Evolutionary conservation across 345 rosid species (phyloP).

Genomic region (Citrus maxima): DNA sequence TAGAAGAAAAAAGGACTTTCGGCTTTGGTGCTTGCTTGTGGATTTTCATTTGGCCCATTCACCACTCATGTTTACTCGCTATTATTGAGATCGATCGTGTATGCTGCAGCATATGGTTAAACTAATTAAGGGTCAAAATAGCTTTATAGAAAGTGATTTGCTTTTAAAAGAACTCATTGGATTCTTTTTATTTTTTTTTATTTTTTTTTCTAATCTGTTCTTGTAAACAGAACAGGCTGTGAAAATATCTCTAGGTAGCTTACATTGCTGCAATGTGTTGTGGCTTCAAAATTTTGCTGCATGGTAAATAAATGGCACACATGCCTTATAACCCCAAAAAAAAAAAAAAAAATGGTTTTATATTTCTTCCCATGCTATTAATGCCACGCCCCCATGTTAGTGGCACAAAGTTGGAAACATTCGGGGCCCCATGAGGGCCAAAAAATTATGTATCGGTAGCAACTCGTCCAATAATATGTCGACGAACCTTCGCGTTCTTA

Average conservation of each 20-base stretch:
- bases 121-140: constrained; percentile 34
- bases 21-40: not conserved
- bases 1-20: not conserved
- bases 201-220: not conserved
- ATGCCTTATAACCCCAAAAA: not conserved
- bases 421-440: constrained; percentile 26
- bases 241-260: constrained; percentile 8
- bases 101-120: not conserved
- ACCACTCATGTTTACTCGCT: not conserved
- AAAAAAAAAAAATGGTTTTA: not conserved
- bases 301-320: not conserved
- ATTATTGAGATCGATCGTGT: constrained; percentile 32
- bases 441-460: not conserved
- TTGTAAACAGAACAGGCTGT: constrained; percentile 27
- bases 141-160: constrained; percentile 27
- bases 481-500: not conserved
- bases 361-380: constrained; percentile 21
- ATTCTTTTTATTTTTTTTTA: constrained; percentile 22
- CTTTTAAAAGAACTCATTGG: constrained; percentile 29
- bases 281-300: constrained; percentile 12
- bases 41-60: not conserved
- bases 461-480: constrained; percentile 16
- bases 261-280: not conserved
- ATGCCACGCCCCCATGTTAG: constrained; percentile 6
- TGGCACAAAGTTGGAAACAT: constrained; percentile 20